These are phyloP conservation scores for Fusarium subtropicale DNA, from an alignment of 2,329 filamentous ascomycete species.

Conservation along the genomic window DNA sequence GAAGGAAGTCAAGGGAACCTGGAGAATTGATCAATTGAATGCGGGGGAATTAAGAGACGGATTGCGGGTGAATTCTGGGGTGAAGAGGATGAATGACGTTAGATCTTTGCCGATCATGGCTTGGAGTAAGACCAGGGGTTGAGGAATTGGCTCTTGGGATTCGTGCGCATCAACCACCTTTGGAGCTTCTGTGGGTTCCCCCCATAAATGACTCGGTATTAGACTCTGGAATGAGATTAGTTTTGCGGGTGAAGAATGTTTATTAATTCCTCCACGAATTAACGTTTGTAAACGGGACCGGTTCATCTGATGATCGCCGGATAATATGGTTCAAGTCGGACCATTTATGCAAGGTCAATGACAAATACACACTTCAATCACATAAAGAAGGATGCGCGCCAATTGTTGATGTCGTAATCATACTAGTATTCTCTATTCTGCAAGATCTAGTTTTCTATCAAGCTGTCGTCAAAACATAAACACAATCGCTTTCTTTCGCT, in stretches of 20 bases:
- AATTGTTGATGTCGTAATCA: conserved; percentile 27
- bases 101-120: conserved; percentile 20
- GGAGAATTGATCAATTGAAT: conserved; percentile 6
- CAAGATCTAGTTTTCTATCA: conserved; percentile 13
- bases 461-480: conserved; percentile 6
- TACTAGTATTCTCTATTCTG: conserved; percentile 18
- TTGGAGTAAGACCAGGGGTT: conserved; percentile 17
- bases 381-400: background rate
- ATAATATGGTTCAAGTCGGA: background rate
- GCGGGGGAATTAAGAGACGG: conserved; percentile 18
- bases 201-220: conserved; percentile 15
- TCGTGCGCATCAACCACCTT: conserved; percentile 30
- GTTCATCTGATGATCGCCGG: conserved; percentile 17
- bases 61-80: conserved; percentile 31
- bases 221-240: conserved; percentile 16
- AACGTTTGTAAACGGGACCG: background rate
- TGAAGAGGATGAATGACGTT: conserved; percentile 24
- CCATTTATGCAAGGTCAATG: background rate
- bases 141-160: conserved; percentile 9
- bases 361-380: background rate
- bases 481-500: conserved; percentile 24
- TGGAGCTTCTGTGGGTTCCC: conserved; percentile 23
- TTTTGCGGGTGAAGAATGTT: conserved; percentile 1
- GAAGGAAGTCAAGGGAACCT: background rate
- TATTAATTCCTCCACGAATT: conserved; percentile 29